These are phyloP conservation scores for Harrya chromipes DNA, from an alignment of 768 basidiomycete species.

Conservation along the genomic window DNA sequence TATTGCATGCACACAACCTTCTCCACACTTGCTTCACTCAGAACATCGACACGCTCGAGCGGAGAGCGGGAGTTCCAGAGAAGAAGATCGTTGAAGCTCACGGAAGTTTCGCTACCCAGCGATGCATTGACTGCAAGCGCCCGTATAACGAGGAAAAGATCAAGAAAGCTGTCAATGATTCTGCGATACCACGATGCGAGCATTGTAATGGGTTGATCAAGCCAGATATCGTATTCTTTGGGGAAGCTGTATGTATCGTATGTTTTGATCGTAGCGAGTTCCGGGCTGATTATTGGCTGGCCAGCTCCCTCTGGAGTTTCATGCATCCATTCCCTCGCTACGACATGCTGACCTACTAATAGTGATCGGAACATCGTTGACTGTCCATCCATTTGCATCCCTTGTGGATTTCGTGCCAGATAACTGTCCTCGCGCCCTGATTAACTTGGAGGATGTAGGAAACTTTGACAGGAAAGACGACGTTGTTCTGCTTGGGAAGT, in stretches of 20 bases:
- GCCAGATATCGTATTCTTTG: conserved; percentile 96
- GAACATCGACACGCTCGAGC: conserved; percentile 92
- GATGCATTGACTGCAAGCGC: conserved; percentile 72
- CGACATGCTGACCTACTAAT: conserved; percentile 79
- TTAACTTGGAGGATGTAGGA: conserved; percentile 85
- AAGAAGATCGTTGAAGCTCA: conserved; percentile 90
- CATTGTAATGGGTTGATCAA: conserved; percentile 75
- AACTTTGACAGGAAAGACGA: conserved; percentile 58
- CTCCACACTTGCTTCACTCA: conserved; percentile 84
- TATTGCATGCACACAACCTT: conserved; percentile 66
- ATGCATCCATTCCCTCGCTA: conserved; percentile 50
- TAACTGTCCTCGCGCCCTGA: conserved; percentile 75
- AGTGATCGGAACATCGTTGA: conserved; percentile 87
- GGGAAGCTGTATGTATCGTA: conserved; percentile 57
- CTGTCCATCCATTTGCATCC: conserved; percentile 83
- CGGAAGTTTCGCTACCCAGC: conserved; percentile 87
- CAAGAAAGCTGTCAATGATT: conserved; percentile 55
- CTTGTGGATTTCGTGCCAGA: conserved; percentile 56
- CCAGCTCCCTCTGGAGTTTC: conserved; percentile 75
- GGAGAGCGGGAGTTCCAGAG: conserved; percentile 71
- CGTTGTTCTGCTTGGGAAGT: conserved; percentile 63
- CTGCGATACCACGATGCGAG: conserved; percentile 59
- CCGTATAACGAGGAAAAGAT: conserved; percentile 67
- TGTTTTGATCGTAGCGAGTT: background rate
- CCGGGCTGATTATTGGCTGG: background rate